phyloP scores from a whole-genome alignment of 305 asterid genomes.

The Fraxinus latifolia region DNA sequence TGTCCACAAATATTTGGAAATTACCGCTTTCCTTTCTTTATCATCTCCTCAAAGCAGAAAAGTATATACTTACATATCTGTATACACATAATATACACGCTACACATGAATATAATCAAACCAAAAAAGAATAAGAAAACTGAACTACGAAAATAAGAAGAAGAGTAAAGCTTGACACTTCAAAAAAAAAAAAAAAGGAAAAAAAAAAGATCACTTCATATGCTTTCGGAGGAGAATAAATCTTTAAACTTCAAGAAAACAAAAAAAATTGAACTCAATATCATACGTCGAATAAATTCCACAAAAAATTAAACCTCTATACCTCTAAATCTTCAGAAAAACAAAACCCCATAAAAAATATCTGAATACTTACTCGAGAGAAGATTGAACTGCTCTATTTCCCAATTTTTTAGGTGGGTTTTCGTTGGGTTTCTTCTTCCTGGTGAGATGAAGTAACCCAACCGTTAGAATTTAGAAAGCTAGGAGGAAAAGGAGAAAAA shows the following conservation, averaged over 20 bases:
- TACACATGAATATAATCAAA: not conserved
- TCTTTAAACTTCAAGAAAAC: not conserved
- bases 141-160: not conserved
- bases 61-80: not conserved
- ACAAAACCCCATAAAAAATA: not conserved
- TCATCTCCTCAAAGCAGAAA: not conserved
- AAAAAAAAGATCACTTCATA: not conserved
- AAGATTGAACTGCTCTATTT: not conserved
- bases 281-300: not conserved
- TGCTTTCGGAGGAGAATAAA: not conserved
- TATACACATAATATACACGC: not conserved
- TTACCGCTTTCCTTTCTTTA: slow-evolving; percentile 11
- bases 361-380: not conserved
- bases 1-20: slow-evolving; percentile 20
- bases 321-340: not conserved
- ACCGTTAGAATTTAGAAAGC: not conserved
- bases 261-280: not conserved
- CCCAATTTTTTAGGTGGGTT: not conserved
- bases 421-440: not conserved
- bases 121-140: slow-evolving; percentile 1
- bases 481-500: not conserved
- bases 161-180: not conserved
- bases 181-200: not conserved
- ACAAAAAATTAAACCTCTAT: not conserved
- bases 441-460: not conserved